Conservation (phyloP, 1,139 yeast species). For the Saccharomyces uvarum region DNA sequence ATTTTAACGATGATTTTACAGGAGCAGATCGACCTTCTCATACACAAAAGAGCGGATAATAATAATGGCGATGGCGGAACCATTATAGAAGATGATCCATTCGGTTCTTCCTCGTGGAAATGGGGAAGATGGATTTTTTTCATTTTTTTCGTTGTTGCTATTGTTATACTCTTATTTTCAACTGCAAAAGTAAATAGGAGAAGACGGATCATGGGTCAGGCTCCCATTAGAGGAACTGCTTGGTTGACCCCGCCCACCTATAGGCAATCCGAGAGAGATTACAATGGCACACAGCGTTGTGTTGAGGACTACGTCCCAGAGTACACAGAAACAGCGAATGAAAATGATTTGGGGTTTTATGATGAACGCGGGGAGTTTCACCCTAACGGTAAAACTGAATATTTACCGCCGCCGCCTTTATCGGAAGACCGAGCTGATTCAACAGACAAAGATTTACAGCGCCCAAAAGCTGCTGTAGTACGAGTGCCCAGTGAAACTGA, state of each 20-base stretch:
- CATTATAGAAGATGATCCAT: conserved; percentile 8
- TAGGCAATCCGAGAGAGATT: conserved; percentile 59
- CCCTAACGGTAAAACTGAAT: conserved; percentile 20
- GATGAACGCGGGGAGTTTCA: conserved; percentile 59
- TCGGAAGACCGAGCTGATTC: conserved; percentile 8
- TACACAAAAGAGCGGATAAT: not conserved
- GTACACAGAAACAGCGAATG: conserved; percentile 57
- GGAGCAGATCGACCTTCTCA: not conserved
- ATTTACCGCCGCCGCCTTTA: conserved; percentile 22
- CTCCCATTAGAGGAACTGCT: conserved; percentile 74
- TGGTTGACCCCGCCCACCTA: conserved; percentile 94
- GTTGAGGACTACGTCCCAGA: conserved; percentile 52
- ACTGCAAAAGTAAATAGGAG: conserved; percentile 49
- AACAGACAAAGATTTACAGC: conserved; percentile 3
- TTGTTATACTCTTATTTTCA: conserved; percentile 37
- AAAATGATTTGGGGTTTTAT: conserved; percentile 73
- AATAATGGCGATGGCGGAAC: conserved; percentile 1
- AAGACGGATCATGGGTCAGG: conserved; percentile 53
- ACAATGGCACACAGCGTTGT: conserved; percentile 37
- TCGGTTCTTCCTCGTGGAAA: conserved; percentile 19
- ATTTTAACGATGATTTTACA: not conserved
- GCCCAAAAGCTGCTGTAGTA: conserved; percentile 12
- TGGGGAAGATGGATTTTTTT: conserved; percentile 44
- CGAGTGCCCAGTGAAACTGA: conserved; percentile 6
- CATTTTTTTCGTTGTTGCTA: conserved; percentile 39